A percentile compares a stretch with the other conserved stretches of the same genome.
Conservation (phyloP, 1,284 basidiomycete genomes). For the Melampsora larici-populina region DNA sequence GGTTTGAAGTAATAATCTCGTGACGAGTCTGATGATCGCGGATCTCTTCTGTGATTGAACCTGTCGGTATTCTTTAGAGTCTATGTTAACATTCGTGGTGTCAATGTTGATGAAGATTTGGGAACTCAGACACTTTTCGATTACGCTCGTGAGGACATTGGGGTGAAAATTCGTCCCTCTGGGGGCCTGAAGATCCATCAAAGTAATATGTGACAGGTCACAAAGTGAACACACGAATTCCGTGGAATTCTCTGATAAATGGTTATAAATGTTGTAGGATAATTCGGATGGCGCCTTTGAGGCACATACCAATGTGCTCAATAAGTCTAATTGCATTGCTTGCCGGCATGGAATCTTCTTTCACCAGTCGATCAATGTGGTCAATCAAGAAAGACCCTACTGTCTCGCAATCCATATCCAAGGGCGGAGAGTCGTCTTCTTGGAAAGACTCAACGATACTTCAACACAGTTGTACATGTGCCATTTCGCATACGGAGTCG, state of each 20-base stretch:
- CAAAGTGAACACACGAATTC: slow-evolving; percentile 28
- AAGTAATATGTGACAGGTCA: slow-evolving; percentile 27
- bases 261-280: slow-evolving; percentile 19
- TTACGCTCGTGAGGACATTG: slow-evolving; percentile 19
- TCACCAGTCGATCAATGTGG: not conserved
- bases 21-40: slow-evolving; percentile 37
- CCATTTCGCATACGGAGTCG: not conserved
- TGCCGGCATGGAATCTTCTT: not conserved
- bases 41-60: slow-evolving; percentile 20
- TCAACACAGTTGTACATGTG: not conserved
- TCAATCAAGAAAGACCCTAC: not conserved
- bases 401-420: not conserved
- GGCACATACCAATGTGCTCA: slow-evolving; percentile 32
- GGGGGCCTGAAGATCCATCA: not conserved
- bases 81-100: not conserved
- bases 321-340: slow-evolving; percentile 21
- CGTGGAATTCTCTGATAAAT: slow-evolving; percentile 5
- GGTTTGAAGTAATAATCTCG: slow-evolving; percentile 38
- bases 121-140: slow-evolving; percentile 31
- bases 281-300: not conserved
- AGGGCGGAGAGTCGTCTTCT: not conserved
- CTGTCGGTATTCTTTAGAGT: slow-evolving; percentile 13
- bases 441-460: not conserved
- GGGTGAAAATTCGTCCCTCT: slow-evolving; percentile 9
- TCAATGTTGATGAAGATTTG: slow-evolving; percentile 14